Percentiles rank a stretch among this genome's conserved stretches.
Evolutionary conservation across 2,329 filamentous ascomycete species (phyloP).

Genomic region (Capronia coronata): DNA sequence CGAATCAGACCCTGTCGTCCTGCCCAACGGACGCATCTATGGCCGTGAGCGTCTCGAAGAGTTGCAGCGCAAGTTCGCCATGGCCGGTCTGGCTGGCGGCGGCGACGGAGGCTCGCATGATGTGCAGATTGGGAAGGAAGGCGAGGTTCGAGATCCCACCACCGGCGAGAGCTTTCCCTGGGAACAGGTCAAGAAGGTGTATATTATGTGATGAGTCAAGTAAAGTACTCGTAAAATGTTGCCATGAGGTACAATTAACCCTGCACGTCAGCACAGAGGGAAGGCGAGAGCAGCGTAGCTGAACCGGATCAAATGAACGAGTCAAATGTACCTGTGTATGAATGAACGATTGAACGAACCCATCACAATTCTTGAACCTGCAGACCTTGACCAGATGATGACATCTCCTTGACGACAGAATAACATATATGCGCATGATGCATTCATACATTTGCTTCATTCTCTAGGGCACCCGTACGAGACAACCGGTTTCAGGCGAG

Average conservation of each 20-base stretch:
- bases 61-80: constrained; percentile 66
- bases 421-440: not conserved
- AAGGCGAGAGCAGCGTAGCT: no score
- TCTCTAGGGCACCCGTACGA: not conserved
- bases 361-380: no score
- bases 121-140: constrained; percentile 34
- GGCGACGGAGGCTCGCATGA: constrained; percentile 9
- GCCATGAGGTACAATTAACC: no score
- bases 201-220: constrained; percentile 78
- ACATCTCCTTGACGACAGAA: no score
- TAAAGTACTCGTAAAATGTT: no score
- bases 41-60: constrained; percentile 66
- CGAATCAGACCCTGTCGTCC: constrained; percentile 74
- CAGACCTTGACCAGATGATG: no score
- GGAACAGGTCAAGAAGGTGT: constrained; percentile 73
- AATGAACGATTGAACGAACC: no score
- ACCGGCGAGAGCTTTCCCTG: constrained; percentile 62
- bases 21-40: constrained; percentile 84
- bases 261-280: no score
- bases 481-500: not conserved
- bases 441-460: not conserved
- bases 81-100: constrained; percentile 16
- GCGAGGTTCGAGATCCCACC: constrained; percentile 68
- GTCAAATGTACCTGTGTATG: no score
- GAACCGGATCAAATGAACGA: no score